A percentile compares a stretch with the other conserved stretches of the same genome.
Conservation (phyloP, 306 rosid genomes). For the Quillaja saponaria region DNA sequence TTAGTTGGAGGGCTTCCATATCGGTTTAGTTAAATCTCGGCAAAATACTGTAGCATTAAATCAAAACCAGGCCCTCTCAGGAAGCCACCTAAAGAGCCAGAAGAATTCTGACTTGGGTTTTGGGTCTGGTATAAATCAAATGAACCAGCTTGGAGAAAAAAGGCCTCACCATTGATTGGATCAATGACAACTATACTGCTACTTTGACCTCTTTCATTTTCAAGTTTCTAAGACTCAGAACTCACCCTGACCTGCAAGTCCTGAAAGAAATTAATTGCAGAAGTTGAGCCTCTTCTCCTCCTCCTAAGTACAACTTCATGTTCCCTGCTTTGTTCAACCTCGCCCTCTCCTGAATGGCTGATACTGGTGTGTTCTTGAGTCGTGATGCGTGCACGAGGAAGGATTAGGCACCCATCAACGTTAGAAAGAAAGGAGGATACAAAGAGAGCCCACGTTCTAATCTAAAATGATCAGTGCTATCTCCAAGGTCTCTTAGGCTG, state of each 20-base stretch:
- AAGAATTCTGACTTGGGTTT: slow-evolving; percentile 36
- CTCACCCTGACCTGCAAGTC: slow-evolving; percentile 31
- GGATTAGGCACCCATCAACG: slow-evolving; percentile 42
- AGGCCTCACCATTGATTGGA: slow-evolving; percentile 36
- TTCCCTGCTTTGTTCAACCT: slow-evolving; percentile 26
- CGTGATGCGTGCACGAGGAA: slow-evolving; percentile 28
- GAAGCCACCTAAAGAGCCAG: slow-evolving; percentile 64
- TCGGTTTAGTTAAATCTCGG: slow-evolving; percentile 59
- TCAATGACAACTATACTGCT: slow-evolving; percentile 34
- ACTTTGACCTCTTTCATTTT: slow-evolving; percentile 25
- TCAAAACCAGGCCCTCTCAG: slow-evolving; percentile 70
- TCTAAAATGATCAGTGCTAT: slow-evolving; percentile 32
- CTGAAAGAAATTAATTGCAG: slow-evolving; percentile 32
- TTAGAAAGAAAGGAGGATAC: slow-evolving; percentile 43
- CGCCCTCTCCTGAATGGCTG: slow-evolving; percentile 17
- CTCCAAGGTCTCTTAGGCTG: slow-evolving; percentile 27
- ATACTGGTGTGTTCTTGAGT: slow-evolving; percentile 20
- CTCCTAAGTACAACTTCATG: slow-evolving; percentile 32
- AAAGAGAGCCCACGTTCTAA: slow-evolving; percentile 42
- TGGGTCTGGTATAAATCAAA: slow-evolving; percentile 29
- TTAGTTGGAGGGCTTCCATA: slow-evolving; percentile 71
- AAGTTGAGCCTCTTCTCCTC: slow-evolving; percentile 36
- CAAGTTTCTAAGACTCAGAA: slow-evolving; percentile 31
- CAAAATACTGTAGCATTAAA: slow-evolving; percentile 62
- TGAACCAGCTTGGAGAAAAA: slow-evolving; percentile 43